These are phyloP conservation scores for Blastosporella zonata DNA, from an alignment of 1,284 basidiomycete genomes.

Conservation along the genomic window DNA sequence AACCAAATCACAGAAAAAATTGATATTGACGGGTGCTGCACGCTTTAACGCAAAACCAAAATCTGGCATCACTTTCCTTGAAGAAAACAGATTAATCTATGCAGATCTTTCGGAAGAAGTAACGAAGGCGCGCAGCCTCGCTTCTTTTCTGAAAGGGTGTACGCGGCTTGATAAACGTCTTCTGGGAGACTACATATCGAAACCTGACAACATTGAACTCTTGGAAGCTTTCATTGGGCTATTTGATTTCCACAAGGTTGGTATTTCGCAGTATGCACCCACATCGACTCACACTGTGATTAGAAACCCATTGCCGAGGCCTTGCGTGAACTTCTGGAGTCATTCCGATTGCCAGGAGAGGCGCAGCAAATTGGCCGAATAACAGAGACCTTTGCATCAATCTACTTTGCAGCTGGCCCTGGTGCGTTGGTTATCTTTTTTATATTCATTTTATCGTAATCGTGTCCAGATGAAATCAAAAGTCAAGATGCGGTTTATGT, in stretches of 20 bases:
- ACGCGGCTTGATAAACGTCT: conserved; percentile 90
- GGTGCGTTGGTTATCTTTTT: conserved; percentile 40
- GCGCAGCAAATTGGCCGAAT: conserved; percentile 93
- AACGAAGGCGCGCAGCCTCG: conserved; percentile 62
- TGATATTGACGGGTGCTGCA: conserved; percentile 81
- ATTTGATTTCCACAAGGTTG: conserved; percentile 88
- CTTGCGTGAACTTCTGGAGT: conserved; percentile 91
- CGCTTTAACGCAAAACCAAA: conserved; percentile 98
- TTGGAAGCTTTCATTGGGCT: conserved; percentile 86
- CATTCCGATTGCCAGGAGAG: conserved; percentile 95
- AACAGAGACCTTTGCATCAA: conserved; percentile 91
- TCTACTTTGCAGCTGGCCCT: conserved; percentile 85
- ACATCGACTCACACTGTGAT: not conserved
- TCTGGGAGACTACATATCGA: conserved; percentile 91
- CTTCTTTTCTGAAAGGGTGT: conserved; percentile 85
- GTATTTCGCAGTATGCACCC: conserved; percentile 23
- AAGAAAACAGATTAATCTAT: conserved; percentile 85
- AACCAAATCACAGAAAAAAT: conserved; percentile 83
- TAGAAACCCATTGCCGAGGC: conserved; percentile 95
- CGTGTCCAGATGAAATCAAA: conserved; percentile 73
- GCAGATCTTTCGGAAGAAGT: conserved; percentile 57
- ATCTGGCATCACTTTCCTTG: conserved; percentile 84
- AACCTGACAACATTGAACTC: conserved; percentile 84
- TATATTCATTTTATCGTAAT: conserved; percentile 1
- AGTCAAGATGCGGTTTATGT: conserved; percentile 94